A percentile compares a stretch with the other conserved stretches of the same genome.
phyloP scores from a whole-genome alignment of 2,329 filamentous ascomycete genomes.

The Fusarium sublunatum region DNA sequence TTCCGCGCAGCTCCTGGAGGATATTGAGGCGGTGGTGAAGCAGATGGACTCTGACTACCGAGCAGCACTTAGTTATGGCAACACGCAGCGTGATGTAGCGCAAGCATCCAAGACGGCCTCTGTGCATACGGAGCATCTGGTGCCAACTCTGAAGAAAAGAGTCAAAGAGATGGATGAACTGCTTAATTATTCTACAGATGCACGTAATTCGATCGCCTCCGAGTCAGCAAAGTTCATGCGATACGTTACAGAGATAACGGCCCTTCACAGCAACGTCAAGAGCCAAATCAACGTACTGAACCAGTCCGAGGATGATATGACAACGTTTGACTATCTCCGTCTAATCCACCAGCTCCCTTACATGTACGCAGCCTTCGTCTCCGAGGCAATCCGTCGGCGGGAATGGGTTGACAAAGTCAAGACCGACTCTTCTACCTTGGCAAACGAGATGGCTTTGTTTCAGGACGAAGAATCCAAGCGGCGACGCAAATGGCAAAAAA shows the following conservation, averaged over 20 bases:
- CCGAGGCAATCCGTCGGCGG: slow-evolving; percentile 84
- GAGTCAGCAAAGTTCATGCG: slow-evolving; percentile 82
- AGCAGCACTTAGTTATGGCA: slow-evolving; percentile 75
- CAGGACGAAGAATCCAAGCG: slow-evolving; percentile 93
- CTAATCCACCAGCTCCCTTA: slow-evolving; percentile 85
- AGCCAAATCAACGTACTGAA: slow-evolving; percentile 77
- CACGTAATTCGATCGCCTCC: slow-evolving; percentile 74
- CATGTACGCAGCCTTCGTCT: slow-evolving; percentile 88
- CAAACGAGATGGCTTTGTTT: slow-evolving; percentile 91
- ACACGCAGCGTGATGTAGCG: slow-evolving; percentile 68
- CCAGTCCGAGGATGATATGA: slow-evolving; percentile 78
- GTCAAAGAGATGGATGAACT: slow-evolving; percentile 71
- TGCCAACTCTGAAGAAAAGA: slow-evolving; percentile 68
- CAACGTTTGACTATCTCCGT: slow-evolving; percentile 83
- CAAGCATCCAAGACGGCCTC: slow-evolving; percentile 73
- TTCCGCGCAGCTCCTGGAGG: slow-evolving; percentile 76
- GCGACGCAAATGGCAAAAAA: slow-evolving; percentile 89
- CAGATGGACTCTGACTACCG: slow-evolving; percentile 91
- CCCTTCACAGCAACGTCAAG: slow-evolving; percentile 77
- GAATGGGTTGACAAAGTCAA: slow-evolving; percentile 95
- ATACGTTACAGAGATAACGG: slow-evolving; percentile 82
- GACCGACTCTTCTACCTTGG: slow-evolving; percentile 84
- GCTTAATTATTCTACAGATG: slow-evolving; percentile 68
- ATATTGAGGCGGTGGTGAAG: slow-evolving; percentile 85
- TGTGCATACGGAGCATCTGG: slow-evolving; percentile 70